Evolutionary conservation across 2,329 filamentous ascomycete genomes (phyloP).

Genomic region (Amylocarpus encephaloides): DNA sequence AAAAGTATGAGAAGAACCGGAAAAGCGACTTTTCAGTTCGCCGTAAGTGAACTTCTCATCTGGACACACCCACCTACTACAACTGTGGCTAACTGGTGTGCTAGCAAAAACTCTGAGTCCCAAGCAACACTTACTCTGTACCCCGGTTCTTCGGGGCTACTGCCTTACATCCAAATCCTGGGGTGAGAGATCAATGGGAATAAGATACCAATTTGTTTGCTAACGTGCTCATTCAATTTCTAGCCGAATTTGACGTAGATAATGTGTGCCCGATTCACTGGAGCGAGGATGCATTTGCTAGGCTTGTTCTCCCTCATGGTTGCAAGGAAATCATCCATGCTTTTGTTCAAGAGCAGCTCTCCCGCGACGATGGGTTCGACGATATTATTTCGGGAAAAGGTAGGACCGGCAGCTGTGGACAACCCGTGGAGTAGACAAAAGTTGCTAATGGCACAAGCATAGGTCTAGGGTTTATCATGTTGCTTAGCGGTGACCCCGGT

Average conservation of each 20-base stretch:
- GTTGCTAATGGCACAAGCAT: neutral
- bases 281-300: conserved; percentile 40
- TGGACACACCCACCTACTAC: neutral
- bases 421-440: neutral
- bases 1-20: conserved; percentile 2
- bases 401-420: neutral
- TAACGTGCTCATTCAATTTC: neutral
- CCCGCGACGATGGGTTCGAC: conserved; percentile 15
- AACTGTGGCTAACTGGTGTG: neutral
- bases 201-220: neutral
- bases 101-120: conserved; percentile 5
- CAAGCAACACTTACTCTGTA: conserved; percentile 23
- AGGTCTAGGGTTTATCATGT: conserved; percentile 19
- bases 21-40: neutral
- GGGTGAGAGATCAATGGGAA: conserved; percentile 18
- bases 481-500: conserved; percentile 15
- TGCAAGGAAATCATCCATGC: conserved; percentile 42
- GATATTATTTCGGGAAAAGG: conserved; percentile 28
- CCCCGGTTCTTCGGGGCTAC: conserved; percentile 29
- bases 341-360: conserved; percentile 40
- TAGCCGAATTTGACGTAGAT: conserved; percentile 22
- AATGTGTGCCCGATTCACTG: conserved; percentile 18
- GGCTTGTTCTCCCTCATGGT: conserved; percentile 42
- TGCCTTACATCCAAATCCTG: conserved; percentile 31
- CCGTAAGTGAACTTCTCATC: neutral